phyloP scores from a whole-genome alignment of 2,329 filamentous ascomycete species.

The Dactylellina cionopaga region DNA sequence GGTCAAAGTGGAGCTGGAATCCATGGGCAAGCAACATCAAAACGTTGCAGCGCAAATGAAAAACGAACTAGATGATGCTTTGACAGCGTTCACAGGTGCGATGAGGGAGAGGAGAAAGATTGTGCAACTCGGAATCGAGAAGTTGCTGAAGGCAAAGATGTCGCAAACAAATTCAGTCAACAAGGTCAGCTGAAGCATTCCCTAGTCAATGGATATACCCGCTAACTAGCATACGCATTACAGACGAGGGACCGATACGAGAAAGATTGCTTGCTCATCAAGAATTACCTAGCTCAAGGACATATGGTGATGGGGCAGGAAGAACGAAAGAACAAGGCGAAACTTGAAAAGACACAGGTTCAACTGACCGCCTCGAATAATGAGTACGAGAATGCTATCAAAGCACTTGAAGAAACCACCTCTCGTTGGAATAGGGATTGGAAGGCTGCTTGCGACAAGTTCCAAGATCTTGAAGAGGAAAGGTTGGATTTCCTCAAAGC shows the following conservation, averaged over 20 bases:
- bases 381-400: conserved; percentile 93
- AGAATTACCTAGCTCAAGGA: conserved; percentile 95
- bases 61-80: conserved; percentile 90
- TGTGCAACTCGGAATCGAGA: conserved; percentile 91
- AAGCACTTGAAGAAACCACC: conserved; percentile 92
- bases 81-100: conserved; percentile 88
- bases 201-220: conserved; percentile 21
- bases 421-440: conserved; percentile 96
- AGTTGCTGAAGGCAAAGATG: conserved; percentile 89
- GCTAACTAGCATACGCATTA: conserved; percentile 26
- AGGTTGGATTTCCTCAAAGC: conserved; percentile 96
- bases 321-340: conserved; percentile 98
- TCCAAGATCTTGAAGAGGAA: conserved; percentile 98
- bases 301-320: conserved; percentile 99
- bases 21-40: conserved; percentile 93
- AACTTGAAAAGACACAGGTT: conserved; percentile 97
- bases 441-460: conserved; percentile 97
- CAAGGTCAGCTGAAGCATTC: conserved; percentile 70
- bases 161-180: conserved; percentile 91
- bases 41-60: conserved; percentile 94
- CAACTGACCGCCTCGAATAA: conserved; percentile 89
- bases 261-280: conserved; percentile 97
- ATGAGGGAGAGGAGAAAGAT: conserved; percentile 98
- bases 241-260: conserved; percentile 92
- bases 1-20: conserved; percentile 86